Evolutionary conservation across 1,284 basidiomycete species (phyloP).

Genomic region (Cutaneotrichosporon dermatis): DNA sequence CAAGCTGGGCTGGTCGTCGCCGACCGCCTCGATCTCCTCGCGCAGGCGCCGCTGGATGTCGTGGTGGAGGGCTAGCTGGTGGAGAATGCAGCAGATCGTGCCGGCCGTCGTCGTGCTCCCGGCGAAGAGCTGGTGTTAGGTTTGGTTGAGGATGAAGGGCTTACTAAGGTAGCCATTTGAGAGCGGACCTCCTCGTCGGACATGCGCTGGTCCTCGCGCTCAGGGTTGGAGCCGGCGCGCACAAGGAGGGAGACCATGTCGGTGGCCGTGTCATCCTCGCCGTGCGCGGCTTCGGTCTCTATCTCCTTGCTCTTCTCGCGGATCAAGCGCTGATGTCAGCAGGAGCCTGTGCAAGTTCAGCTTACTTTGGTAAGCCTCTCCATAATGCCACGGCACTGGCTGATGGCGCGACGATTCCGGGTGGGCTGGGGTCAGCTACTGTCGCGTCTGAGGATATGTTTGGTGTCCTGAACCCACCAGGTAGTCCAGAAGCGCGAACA

Average conservation of each 20-base stretch:
- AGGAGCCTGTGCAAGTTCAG: slow-evolving; percentile 25
- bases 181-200: slow-evolving; percentile 63
- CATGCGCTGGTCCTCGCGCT: slow-evolving; percentile 56
- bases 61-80: slow-evolving; percentile 57
- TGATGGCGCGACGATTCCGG: not conserved
- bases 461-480: slow-evolving; percentile 1
- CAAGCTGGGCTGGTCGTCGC: slow-evolving; percentile 20
- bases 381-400: not conserved
- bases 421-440: slow-evolving; percentile 6
- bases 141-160: not conserved
- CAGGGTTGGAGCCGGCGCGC: slow-evolving; percentile 57
- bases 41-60: slow-evolving; percentile 57
- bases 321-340: not conserved
- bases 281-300: slow-evolving; percentile 6
- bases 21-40: slow-evolving; percentile 49
- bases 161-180: slow-evolving; percentile 70
- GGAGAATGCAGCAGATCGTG: slow-evolving; percentile 66
- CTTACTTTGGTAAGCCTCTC: slow-evolving; percentile 22
- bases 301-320: not conserved
- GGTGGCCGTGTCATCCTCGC: slow-evolving; percentile 32
- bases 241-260: slow-evolving; percentile 32
- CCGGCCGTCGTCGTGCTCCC: slow-evolving; percentile 75
- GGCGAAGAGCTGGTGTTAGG: slow-evolving; percentile 35
- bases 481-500: slow-evolving; percentile 2
- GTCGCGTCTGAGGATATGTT: too few relatives aligned